These are phyloP conservation scores for Drechslerella coelobrocha DNA, from an alignment of 2,329 filamentous ascomycete genomes.

Conservation along the genomic window DNA sequence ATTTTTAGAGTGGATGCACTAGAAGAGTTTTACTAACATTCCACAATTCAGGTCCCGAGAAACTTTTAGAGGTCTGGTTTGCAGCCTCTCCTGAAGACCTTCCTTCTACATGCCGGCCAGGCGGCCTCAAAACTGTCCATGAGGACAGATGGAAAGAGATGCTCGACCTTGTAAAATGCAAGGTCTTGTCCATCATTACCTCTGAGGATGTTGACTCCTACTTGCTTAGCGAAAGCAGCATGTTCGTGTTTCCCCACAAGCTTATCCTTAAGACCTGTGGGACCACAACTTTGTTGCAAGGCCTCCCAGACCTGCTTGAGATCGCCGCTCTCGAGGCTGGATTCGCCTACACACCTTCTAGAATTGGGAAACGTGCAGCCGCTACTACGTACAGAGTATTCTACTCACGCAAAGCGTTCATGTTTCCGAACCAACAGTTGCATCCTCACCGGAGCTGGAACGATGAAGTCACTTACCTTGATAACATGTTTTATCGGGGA, in stretches of 20 bases:
- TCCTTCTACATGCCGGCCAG: conserved; percentile 71
- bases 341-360: conserved; percentile 74
- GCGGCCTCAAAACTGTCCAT: conserved; percentile 84
- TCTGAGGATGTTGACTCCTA: conserved; percentile 96
- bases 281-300: conserved; percentile 89
- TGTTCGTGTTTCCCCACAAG: conserved; percentile 99
- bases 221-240: conserved; percentile 96
- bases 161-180: conserved; percentile 98
- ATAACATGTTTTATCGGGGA: conserved; percentile 87
- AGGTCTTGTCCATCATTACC: conserved; percentile 91
- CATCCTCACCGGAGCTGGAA: conserved; percentile 97
- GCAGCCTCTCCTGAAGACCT: conserved; percentile 77
- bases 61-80: conserved; percentile 98
- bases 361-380: conserved; percentile 64
- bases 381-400: conserved; percentile 95
- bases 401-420: conserved; percentile 98
- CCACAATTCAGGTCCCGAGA: conserved; percentile 75
- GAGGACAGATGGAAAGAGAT: conserved; percentile 91
- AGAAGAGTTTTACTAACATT: conserved; percentile 10
- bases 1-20: conserved; percentile 27
- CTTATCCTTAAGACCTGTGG: conserved; percentile 98
- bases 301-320: conserved; percentile 86
- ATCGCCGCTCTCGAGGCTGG: conserved; percentile 87
- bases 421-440: conserved; percentile 92
- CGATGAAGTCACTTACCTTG: conserved; percentile 89